These are phyloP conservation scores for Hymenochaete sp. DNA, from an alignment of 1,284 basidiomycete genomes.

Conservation along the genomic window DNA sequence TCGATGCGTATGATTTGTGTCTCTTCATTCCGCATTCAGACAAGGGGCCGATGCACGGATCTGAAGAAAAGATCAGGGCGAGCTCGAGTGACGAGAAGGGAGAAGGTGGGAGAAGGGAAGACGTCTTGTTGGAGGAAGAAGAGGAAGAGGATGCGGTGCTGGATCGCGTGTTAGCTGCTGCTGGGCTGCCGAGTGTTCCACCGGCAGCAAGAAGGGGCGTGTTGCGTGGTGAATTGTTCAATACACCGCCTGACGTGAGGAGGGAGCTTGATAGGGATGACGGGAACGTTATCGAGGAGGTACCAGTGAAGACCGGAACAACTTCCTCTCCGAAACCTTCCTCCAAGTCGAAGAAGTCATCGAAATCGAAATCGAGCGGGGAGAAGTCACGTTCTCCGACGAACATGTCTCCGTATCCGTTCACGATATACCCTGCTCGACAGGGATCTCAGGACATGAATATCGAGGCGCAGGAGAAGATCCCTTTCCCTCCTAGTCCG, in stretches of 20 bases:
- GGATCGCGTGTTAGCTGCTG: conserved; percentile 60
- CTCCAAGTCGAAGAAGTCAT: not conserved
- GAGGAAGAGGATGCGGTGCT: conserved; percentile 38
- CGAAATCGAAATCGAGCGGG: conserved; percentile 13
- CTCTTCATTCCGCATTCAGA: conserved; percentile 34
- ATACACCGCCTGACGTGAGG: conserved; percentile 32
- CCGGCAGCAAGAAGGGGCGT: conserved; percentile 44
- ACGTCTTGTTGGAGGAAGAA: conserved; percentile 14
- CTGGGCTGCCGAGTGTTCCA: conserved; percentile 47
- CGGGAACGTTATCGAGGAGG: too few relatives aligned
- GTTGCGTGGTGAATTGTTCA: conserved; percentile 55
- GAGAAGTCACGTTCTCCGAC: conserved; percentile 26
- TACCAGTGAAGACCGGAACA: conserved; percentile 27
- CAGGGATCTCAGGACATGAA: conserved; percentile 39
- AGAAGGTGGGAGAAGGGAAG: not conserved
- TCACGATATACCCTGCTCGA: conserved; percentile 45
- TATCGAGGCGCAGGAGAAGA: conserved; percentile 27
- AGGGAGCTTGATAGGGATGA: conserved; percentile 29
- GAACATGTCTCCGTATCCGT: conserved; percentile 49
- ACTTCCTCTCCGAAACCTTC: conserved; percentile 29
- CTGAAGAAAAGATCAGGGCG: too few relatives aligned
- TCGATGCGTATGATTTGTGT: conserved; percentile 76
- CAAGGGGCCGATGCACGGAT: conserved; percentile 6
- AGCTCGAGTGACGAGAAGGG: too few relatives aligned
- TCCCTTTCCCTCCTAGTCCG: conserved; percentile 58